A percentile compares a stretch with the other conserved stretches of the same genome.
These are phyloP conservation scores for Neonectria punicea DNA, from an alignment of 2,329 filamentous ascomycete species.

Conservation along the genomic window DNA sequence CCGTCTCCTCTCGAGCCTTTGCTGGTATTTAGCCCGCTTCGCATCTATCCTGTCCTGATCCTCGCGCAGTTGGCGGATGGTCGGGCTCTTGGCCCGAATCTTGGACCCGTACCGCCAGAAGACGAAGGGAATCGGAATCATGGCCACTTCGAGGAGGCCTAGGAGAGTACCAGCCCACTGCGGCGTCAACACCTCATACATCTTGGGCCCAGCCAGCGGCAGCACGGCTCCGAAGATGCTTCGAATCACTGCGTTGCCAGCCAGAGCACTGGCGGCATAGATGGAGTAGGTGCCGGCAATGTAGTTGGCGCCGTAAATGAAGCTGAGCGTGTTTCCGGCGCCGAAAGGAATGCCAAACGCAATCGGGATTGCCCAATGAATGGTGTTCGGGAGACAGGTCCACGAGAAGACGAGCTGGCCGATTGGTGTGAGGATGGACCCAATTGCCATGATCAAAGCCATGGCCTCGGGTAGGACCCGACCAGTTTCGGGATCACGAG, in stretches of 20 bases:
- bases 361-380: slow-evolving; percentile 86
- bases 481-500: slow-evolving; percentile 78
- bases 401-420: slow-evolving; percentile 90
- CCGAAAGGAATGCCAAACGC: slow-evolving; percentile 84
- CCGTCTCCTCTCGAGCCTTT: slow-evolving; percentile 33
- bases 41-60: slow-evolving; percentile 53
- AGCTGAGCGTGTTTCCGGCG: slow-evolving; percentile 78
- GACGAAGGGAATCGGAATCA: slow-evolving; percentile 83
- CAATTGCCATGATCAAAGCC: slow-evolving; percentile 82
- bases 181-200: slow-evolving; percentile 76
- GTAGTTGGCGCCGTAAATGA: slow-evolving; percentile 87
- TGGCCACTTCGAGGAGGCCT: slow-evolving; percentile 75
- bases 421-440: slow-evolving; percentile 76
- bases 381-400: slow-evolving; percentile 80
- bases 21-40: slow-evolving; percentile 46
- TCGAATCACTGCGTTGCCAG: slow-evolving; percentile 80
- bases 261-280: slow-evolving; percentile 83
- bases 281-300: slow-evolving; percentile 82
- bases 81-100: slow-evolving; percentile 63
- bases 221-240: slow-evolving; percentile 80
- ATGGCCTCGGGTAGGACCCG: slow-evolving; percentile 81
- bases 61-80: slow-evolving; percentile 57
- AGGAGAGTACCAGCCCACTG: slow-evolving; percentile 84
- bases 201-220: slow-evolving; percentile 77
- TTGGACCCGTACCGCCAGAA: slow-evolving; percentile 74